Evolutionary conservation across 1,139 yeast genomes (phyloP).

Genomic region (Yamadazyma trypodendri): DNA sequence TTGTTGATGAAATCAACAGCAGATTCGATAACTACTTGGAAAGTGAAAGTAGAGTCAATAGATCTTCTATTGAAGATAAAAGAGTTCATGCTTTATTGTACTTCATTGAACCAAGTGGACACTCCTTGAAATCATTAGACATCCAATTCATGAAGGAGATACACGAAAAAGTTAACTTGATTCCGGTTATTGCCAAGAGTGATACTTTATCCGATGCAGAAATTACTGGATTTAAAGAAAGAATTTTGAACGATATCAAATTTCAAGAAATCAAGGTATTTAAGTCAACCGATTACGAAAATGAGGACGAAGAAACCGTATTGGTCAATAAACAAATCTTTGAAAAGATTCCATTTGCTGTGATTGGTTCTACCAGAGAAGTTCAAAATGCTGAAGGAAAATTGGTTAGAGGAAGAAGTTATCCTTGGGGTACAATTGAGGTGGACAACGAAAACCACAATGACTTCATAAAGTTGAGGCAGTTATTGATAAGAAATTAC

Average conservation of each 20-base stretch:
- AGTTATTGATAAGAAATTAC: slow-evolving; percentile 83
- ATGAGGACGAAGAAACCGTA: slow-evolving; percentile 84
- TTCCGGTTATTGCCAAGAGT: slow-evolving; percentile 93
- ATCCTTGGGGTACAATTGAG: slow-evolving; percentile 98
- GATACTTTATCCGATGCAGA: slow-evolving; percentile 93
- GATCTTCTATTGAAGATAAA: slow-evolving; percentile 70
- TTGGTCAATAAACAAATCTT: slow-evolving; percentile 65
- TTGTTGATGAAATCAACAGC: slow-evolving; percentile 82
- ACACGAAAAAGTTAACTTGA: slow-evolving; percentile 88
- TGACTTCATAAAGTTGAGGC: slow-evolving; percentile 89
- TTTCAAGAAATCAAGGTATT: slow-evolving; percentile 78
- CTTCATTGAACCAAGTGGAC: slow-evolving; percentile 97
- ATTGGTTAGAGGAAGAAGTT: slow-evolving; percentile 84
- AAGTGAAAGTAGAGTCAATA: slow-evolving; percentile 81
- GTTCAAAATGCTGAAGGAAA: slow-evolving; percentile 77
- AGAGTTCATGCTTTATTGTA: slow-evolving; percentile 86
- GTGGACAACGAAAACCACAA: slow-evolving; percentile 94
- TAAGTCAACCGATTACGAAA: slow-evolving; percentile 73
- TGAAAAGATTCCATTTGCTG: slow-evolving; percentile 84
- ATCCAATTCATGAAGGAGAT: slow-evolving; percentile 84
- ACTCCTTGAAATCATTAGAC: slow-evolving; percentile 85
- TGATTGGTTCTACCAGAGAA: slow-evolving; percentile 83
- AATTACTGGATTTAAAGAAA: slow-evolving; percentile 66
- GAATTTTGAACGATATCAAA: slow-evolving; percentile 73
- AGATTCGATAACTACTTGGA: slow-evolving; percentile 89